Conservation (phyloP, 129 eudicot genomes). For the Lactuca sativa region DNA sequence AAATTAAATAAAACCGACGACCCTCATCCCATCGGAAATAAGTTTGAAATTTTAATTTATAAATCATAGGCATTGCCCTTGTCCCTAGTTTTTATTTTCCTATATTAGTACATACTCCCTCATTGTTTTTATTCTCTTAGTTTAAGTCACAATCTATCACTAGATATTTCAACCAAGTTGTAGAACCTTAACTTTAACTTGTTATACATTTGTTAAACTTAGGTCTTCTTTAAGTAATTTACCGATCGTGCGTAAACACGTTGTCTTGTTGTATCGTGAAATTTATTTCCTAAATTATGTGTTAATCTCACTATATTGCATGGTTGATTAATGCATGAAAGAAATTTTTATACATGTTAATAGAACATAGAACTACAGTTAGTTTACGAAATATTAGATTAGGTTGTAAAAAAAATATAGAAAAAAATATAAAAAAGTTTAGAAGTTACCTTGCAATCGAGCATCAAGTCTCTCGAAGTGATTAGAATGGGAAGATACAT, state of each 20-base stretch:
- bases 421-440: slow-evolving; percentile 10
- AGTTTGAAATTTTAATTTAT: neutral
- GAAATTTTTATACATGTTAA: slow-evolving; percentile 1
- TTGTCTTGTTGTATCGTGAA: neutral
- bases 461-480: slow-evolving; percentile 59
- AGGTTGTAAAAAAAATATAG: neutral
- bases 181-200: neutral
- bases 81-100: neutral
- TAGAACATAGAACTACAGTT: neutral
- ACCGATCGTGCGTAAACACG: neutral
- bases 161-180: neutral
- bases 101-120: neutral
- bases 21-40: neutral
- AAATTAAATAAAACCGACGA: neutral
- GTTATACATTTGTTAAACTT: neutral
- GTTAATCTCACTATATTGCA: neutral
- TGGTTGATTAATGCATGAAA: neutral
- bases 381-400: neutral
- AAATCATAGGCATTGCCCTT: neutral
- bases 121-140: neutral
- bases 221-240: neutral
- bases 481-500: slow-evolving; percentile 46
- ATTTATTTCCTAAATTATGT: neutral
- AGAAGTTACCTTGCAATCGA: slow-evolving; percentile 63
- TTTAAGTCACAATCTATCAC: too few relatives aligned